These are phyloP conservation scores for Chalciporus piperatus DNA, from an alignment of 768 basidiomycete species.

Conservation along the genomic window DNA sequence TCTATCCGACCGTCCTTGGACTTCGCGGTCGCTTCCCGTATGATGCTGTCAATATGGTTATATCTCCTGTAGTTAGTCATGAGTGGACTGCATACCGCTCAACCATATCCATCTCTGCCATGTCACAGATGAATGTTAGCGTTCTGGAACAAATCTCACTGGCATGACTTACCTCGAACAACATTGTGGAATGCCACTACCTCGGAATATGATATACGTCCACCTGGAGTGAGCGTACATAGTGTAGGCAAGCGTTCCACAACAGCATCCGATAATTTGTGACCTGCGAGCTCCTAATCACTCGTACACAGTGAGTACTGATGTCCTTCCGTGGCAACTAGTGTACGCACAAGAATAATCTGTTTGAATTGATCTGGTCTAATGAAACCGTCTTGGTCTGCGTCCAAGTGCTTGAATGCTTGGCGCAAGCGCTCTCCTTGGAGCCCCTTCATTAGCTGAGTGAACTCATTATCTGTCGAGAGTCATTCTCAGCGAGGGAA, in stretches of 20 bases:
- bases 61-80: neutral
- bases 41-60: constrained; percentile 49
- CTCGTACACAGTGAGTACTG: neutral
- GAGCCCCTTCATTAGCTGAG: constrained; percentile 96
- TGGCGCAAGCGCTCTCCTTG: constrained; percentile 97
- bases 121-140: constrained; percentile 6
- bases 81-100: constrained; percentile 55
- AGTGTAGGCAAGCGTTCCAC: constrained; percentile 91
- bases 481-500: constrained; percentile 5
- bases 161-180: constrained; percentile 61
- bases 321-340: neutral
- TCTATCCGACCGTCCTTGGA: constrained; percentile 96
- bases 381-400: constrained; percentile 92
- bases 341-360: constrained; percentile 79
- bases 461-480: constrained; percentile 85
- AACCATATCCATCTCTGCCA: constrained; percentile 89
- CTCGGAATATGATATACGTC: constrained; percentile 93
- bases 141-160: neutral
- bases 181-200: constrained; percentile 98
- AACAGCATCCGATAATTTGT: constrained; percentile 93
- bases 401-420: constrained; percentile 89
- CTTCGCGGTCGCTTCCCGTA: constrained; percentile 86
- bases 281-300: constrained; percentile 86
- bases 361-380: constrained; percentile 89
- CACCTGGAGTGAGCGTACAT: constrained; percentile 84